These are phyloP conservation scores for Aspergillus jensenii DNA, from an alignment of 2,329 filamentous ascomycete genomes.

Conservation along the genomic window DNA sequence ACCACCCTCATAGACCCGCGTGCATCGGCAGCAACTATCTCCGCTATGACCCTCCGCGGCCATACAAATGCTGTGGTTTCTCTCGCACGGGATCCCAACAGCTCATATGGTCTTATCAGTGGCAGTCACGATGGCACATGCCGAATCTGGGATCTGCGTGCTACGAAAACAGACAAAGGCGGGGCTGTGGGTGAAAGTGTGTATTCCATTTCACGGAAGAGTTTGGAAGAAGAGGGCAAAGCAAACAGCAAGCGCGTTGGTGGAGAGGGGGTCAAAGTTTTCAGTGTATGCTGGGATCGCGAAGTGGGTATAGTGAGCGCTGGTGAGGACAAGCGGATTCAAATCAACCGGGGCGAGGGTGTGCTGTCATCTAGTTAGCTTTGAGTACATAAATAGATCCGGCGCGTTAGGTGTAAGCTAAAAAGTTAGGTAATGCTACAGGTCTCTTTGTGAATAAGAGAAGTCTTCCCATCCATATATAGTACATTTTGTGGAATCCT, in stretches of 20 bases:
- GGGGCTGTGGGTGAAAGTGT: constrained; percentile 67
- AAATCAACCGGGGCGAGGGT: constrained; percentile 74
- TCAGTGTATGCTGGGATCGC: constrained; percentile 82
- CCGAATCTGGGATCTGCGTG: constrained; percentile 86
- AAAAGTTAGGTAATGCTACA: constrained; percentile 30
- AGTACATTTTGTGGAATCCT: constrained; percentile 18
- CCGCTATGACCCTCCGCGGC: constrained; percentile 86
- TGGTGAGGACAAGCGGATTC: constrained; percentile 91
- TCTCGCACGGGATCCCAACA: constrained; percentile 62
- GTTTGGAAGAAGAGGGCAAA: constrained; percentile 62
- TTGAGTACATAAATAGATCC: constrained; percentile 27
- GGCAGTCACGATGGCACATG: constrained; percentile 92
- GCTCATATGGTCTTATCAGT: constrained; percentile 79
- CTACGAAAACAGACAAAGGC: constrained; percentile 59
- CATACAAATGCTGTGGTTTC: constrained; percentile 73
- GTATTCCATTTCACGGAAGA: constrained; percentile 77
- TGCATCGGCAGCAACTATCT: constrained; percentile 70
- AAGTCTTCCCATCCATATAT: constrained; percentile 17
- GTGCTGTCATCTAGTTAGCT: constrained; percentile 35
- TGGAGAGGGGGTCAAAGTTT: constrained; percentile 87
- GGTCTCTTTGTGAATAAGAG: neutral
- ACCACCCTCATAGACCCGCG: constrained; percentile 93
- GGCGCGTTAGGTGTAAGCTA: constrained; percentile 29
- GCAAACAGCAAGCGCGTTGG: constrained; percentile 59
- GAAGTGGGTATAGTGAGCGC: constrained; percentile 85